phyloP scores from a whole-genome alignment of 2,329 filamentous ascomycete genomes.

The Pseudocercospora ulei region DNA sequence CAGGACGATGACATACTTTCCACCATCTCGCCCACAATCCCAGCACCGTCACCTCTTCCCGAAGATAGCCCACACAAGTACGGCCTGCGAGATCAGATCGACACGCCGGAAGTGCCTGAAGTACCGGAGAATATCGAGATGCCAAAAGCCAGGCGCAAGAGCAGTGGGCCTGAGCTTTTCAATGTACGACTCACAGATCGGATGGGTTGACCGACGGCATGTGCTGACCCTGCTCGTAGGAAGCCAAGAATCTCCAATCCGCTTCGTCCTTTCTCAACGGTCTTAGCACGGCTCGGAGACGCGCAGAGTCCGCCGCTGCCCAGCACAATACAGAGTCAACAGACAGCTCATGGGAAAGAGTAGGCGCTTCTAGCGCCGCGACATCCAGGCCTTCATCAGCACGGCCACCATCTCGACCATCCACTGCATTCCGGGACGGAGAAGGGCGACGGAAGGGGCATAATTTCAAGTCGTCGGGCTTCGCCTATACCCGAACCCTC shows the following conservation, averaged over 20 bases:
- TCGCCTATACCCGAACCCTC: constrained; percentile 29
- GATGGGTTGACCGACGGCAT: background rate
- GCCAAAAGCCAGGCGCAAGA: constrained; percentile 27
- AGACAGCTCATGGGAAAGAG: constrained; percentile 13
- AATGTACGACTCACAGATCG: constrained; percentile 27
- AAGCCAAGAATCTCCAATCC: constrained; percentile 31
- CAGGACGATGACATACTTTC: constrained; percentile 14
- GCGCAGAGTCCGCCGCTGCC: constrained; percentile 26
- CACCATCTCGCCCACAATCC: constrained; percentile 28
- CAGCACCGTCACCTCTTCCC: constrained; percentile 30
- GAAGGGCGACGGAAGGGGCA: constrained; percentile 26
- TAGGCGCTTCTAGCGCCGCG: constrained; percentile 3
- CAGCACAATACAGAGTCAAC: constrained; percentile 15
- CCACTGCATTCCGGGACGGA: constrained; percentile 16
- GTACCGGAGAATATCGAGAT: constrained; percentile 20
- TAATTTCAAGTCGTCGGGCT: constrained; percentile 31
- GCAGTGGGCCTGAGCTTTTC: constrained; percentile 32
- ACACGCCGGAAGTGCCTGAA: constrained; percentile 28
- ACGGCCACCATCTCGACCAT: constrained; percentile 16
- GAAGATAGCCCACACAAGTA: constrained; percentile 34
- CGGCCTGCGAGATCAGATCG: constrained; percentile 30
- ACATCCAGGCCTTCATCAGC: constrained; percentile 18
- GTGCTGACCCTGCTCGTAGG: constrained; percentile 21
- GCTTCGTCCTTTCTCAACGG: constrained; percentile 32
- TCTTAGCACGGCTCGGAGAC: constrained; percentile 29